phyloP scores from a whole-genome alignment of 2,329 filamentous ascomycete species.

The Colletotrichum melonis region DNA sequence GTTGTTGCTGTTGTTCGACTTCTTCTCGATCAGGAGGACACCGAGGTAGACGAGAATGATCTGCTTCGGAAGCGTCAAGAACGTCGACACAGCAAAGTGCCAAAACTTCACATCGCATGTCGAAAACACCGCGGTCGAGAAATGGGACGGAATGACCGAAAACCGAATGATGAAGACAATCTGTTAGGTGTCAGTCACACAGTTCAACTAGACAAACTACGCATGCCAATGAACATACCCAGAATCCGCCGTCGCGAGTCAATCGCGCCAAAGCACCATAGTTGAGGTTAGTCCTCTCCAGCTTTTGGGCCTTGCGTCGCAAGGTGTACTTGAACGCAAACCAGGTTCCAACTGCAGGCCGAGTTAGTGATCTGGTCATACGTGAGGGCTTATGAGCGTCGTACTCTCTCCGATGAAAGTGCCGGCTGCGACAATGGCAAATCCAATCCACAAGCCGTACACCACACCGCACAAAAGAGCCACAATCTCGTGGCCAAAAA shows the following conservation, averaged over 20 bases:
- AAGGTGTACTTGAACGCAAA: slow-evolving; percentile 53
- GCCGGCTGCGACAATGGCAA: slow-evolving; percentile 52
- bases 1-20: slow-evolving; percentile 41
- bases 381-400: no score
- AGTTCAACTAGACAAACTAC: neutral
- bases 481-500: slow-evolving; percentile 55
- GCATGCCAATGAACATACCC: slow-evolving; percentile 30
- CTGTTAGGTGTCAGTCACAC: neutral
- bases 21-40: slow-evolving; percentile 46
- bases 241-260: slow-evolving; percentile 54
- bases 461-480: slow-evolving; percentile 54
- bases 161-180: slow-evolving; percentile 54
- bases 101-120: slow-evolving; percentile 55
- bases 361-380: neutral
- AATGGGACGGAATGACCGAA: slow-evolving; percentile 53
- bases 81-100: slow-evolving; percentile 51
- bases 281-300: slow-evolving; percentile 53
- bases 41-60: slow-evolving; percentile 55
- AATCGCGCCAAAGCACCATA: slow-evolving; percentile 52
- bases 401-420: slow-evolving; percentile 51
- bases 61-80: slow-evolving; percentile 54
- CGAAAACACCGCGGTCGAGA: slow-evolving; percentile 56
- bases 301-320: slow-evolving; percentile 47
- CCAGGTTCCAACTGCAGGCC: slow-evolving; percentile 47
- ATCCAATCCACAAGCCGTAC: slow-evolving; percentile 54